phyloP scores from a whole-genome alignment of 306 rosid genomes.

The Begonia fuchsioides region DNA sequence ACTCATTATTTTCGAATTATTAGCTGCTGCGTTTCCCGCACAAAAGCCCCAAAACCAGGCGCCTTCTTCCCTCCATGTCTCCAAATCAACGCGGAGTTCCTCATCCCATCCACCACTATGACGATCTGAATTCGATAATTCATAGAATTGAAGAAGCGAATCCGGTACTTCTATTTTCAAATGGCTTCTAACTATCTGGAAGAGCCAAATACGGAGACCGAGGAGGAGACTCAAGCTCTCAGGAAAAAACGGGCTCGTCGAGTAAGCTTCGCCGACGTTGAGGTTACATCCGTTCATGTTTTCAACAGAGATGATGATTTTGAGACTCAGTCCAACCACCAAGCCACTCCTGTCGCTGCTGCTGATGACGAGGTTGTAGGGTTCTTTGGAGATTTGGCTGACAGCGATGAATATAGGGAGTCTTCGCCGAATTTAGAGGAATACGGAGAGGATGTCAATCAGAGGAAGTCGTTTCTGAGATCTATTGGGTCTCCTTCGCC shows the following conservation, averaged over 20 bases:
- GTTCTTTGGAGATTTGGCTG: slow-evolving; percentile 45
- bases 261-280: slow-evolving; percentile 90
- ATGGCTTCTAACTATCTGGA: slow-evolving; percentile 34
- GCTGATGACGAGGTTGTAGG: slow-evolving; percentile 19
- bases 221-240: slow-evolving; percentile 31
- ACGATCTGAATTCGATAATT: neutral
- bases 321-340: slow-evolving; percentile 29
- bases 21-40: neutral
- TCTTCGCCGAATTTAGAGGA: slow-evolving; percentile 15
- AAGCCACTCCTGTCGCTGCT: slow-evolving; percentile 15
- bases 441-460: slow-evolving; percentile 12
- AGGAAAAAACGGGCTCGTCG: slow-evolving; percentile 61
- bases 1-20: too few relatives aligned
- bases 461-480: slow-evolving; percentile 24
- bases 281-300: slow-evolving; percentile 82
- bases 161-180: neutral
- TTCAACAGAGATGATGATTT: slow-evolving; percentile 64
- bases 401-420: slow-evolving; percentile 34
- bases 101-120: neutral
- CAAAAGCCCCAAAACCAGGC: neutral
- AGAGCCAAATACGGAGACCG: slow-evolving; percentile 42
- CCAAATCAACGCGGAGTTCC: neutral
- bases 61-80: neutral
- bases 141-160: neutral
- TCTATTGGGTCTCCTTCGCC: slow-evolving; percentile 42